Base-by-base conservation (phyloP, 2,329 filamentous ascomycete species). In the Epichloe uncinata region DNA sequence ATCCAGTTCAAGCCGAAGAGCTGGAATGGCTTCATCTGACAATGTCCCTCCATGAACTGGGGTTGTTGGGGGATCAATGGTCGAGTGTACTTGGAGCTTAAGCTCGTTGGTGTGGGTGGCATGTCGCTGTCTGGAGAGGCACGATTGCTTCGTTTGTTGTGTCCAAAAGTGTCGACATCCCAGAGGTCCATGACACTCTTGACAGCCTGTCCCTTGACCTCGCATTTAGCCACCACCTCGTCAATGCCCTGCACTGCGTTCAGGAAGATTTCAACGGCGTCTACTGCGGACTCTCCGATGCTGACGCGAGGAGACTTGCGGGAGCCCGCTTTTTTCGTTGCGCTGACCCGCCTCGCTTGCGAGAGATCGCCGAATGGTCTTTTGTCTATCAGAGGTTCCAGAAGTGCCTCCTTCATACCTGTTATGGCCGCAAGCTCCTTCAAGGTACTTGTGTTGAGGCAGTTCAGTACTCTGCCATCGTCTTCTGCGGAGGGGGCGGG, bases 1-100 rank as follows among this genome's bases (percentile, higher is more conserved):
- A 98, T 77, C 93, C 93, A 98, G 62, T 97, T 97, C 47, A 98
- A 76, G 4, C 93, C 93, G 33, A 95, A 88, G 18, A 97, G 70
- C 63, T 98, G 93, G 61, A 96, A 97, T 36, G 93, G 84, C 63
- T 97, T 96, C 72, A 98, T 81, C 38, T 77, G 72, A 50, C 91
- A 78, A 49, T 85, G 78, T 0, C 83, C 74, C 33, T 79, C 78
- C 86, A 98, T 93, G 48, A 84, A 77, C 4, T 74, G 68, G 0
- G 93, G 93, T 63, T 97, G 87, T 35, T 75, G 54, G 2, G 70
- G 59, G 26, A 78, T 68, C 0, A 74, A 74, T 8, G 75, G 68
- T 5, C 66, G 62, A 11, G 66, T 60, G 41, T 64, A 63, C 47
- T 63, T 67, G 12, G 58, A 57, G 37, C 52, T 56, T 12, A 67